Evolutionary conservation across 345 rosid genomes (phyloP), one percentile per base, ranked within the genome.

Genomic region (Nephelium lappaceum): DNA sequence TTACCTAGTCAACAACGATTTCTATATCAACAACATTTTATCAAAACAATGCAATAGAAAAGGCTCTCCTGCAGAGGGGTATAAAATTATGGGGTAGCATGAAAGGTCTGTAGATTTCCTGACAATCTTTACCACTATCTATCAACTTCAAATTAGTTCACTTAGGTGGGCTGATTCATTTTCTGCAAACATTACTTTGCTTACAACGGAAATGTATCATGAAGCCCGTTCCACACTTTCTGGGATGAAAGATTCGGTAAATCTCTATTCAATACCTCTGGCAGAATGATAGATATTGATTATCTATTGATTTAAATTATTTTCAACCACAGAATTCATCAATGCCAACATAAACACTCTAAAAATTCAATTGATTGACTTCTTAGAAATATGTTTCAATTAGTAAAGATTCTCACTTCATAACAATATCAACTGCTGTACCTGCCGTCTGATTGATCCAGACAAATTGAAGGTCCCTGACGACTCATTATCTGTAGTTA

Each of bases 401-500:
- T 31, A 6, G 18, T 53, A 53, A 69, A 77, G 45, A 27, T 39
- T 53, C 12, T 38, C 24, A 58, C 18, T 25, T 45, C 67, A 49
- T 12, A 45, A 78, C 51, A 75, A 55, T 55, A 45, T 62, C 66
- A 72, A 73, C 24, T 16, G 16, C 68, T 19, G 19, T 83, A 95
- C 99, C 94, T 94, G 99, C 82, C 99, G 85, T 85, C 99, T 92
- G 74, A 96, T 87, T 24, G 99, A 96, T 79, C 99, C 99, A 24
- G 99, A 96, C 79, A 96, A 89, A 76, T 86, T 88, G 80, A 96
- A 96, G 78, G 91, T 89, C 14, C 99, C 97, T 7, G 95, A 89
- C 39, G 88, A 83, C 45, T 88, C 94, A 77, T 91, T 82, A 81
- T 91, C 89, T 19, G 98, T 94, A n/a, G 98, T 91, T 76, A 94